These are phyloP conservation scores for Kwoniella sp. DNA, from an alignment of 768 basidiomycete species.

Conservation along the genomic window DNA sequence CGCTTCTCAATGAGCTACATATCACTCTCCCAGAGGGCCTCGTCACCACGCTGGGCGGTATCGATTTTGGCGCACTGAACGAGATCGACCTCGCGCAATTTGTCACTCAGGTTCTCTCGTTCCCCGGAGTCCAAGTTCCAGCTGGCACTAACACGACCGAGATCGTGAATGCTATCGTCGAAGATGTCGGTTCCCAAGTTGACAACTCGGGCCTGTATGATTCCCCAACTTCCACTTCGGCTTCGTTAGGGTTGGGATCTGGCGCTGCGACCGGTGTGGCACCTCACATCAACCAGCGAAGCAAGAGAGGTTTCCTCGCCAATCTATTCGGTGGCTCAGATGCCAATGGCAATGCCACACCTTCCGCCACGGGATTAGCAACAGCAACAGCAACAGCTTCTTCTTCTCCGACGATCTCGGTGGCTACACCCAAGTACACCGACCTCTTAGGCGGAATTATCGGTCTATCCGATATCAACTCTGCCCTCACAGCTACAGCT, in stretches of 20 bases:
- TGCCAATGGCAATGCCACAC: too few species aligned
- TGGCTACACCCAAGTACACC: background rate
- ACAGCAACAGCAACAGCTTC: too few species aligned
- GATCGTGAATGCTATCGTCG: background rate
- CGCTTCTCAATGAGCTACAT: conserved; percentile 1
- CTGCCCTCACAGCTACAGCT: background rate
- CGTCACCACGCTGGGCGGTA: conserved; percentile 5
- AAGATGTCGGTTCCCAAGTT: background rate
- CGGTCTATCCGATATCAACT: background rate
- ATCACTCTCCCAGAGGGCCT: conserved; percentile 3
- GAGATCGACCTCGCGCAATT: background rate
- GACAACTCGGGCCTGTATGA: background rate
- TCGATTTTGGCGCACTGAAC: conserved; percentile 1
- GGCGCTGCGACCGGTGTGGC: too few species aligned
- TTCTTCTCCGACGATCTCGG: too few species aligned
- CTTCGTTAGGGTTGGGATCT: too few species aligned
- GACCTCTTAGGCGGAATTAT: background rate
- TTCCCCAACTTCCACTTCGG: background rate
- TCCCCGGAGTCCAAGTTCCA: conserved; percentile 1
- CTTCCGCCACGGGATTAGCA: too few species aligned
- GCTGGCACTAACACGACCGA: background rate
- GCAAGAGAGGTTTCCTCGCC: background rate
- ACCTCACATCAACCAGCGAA: background rate
- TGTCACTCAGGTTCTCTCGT: background rate
- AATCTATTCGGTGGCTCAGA: conserved; percentile 2